Conservation (phyloP, 495 filamentous ascomycete species). For the Apodospora peruviana region DNA sequence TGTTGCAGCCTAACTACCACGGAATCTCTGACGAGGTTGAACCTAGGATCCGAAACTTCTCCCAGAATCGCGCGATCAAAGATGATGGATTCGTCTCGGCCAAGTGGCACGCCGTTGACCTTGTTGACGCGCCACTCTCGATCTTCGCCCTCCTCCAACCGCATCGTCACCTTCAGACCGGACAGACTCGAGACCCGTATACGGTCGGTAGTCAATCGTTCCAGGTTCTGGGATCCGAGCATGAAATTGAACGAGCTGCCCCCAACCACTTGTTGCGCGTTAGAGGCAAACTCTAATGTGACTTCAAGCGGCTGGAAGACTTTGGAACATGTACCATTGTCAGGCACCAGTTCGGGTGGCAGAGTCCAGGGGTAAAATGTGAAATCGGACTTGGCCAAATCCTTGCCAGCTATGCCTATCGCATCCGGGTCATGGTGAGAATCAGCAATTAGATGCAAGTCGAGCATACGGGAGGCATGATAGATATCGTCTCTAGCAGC, state of each 20-base stretch:
- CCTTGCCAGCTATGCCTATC: conserved; percentile 26
- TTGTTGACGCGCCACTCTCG: conserved; percentile 63
- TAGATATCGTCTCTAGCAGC: conserved; percentile 84
- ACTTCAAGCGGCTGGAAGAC: conserved; percentile 51
- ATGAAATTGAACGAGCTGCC: conserved; percentile 52
- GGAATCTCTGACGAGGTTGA: conserved; percentile 69
- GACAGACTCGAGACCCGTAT: conserved; percentile 73
- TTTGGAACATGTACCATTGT: conserved; percentile 62
- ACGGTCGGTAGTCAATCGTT: conserved; percentile 55
- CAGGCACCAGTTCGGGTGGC: conserved; percentile 64
- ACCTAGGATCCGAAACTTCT: conserved; percentile 74
- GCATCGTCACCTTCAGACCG: conserved; percentile 72
- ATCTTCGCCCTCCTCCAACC: conserved; percentile 51
- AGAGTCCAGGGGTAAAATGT: conserved; percentile 91
- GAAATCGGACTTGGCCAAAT: conserved; percentile 50
- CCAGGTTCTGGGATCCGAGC: conserved; percentile 40
- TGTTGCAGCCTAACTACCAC: conserved; percentile 62
- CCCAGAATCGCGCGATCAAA: conserved; percentile 70
- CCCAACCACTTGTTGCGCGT: conserved; percentile 49
- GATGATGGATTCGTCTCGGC: conserved; percentile 85
- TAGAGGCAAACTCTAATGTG: conserved; percentile 75
- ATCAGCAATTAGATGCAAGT: conserved; percentile 62
- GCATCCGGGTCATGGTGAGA: conserved; percentile 24
- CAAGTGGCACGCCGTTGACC: conserved; percentile 73
- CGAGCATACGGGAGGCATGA: conserved; percentile 80